phyloP scores from a whole-genome alignment of 495 filamentous ascomycete genomes.

The Collariella sp. region DNA sequence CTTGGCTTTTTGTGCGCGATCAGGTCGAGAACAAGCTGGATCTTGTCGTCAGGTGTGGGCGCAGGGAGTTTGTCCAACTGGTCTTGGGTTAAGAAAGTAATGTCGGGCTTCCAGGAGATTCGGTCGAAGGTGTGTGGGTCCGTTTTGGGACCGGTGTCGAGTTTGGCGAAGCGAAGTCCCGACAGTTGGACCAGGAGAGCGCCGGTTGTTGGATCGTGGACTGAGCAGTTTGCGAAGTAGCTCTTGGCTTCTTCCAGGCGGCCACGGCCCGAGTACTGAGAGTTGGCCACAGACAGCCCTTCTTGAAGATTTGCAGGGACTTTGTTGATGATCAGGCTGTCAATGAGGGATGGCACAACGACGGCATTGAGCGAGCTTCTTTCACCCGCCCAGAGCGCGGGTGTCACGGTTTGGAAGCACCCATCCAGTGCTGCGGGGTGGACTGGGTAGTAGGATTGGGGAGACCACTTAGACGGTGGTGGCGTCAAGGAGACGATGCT shows the following conservation, averaged over 20 bases:
- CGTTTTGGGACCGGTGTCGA: background rate
- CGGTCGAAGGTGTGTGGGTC: constrained; percentile 16
- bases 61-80: background rate
- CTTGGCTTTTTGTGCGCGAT: constrained; percentile 26
- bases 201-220: constrained; percentile 17
- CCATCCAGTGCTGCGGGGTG: constrained; percentile 36
- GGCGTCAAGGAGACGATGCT: constrained; percentile 1
- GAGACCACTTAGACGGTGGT: constrained; percentile 16
- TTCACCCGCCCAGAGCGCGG: constrained; percentile 9
- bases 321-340: constrained; percentile 1
- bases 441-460: constrained; percentile 30
- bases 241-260: constrained; percentile 10
- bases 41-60: background rate
- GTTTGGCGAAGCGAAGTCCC: constrained; percentile 12
- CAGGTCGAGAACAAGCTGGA: constrained; percentile 18
- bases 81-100: constrained; percentile 20
- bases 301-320: background rate
- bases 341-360: constrained; percentile 1
- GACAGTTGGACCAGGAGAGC: constrained; percentile 16
- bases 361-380: constrained; percentile 2
- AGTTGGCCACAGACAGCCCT: background rate
- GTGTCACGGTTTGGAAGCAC: constrained; percentile 25
- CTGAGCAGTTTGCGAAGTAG: constrained; percentile 3
- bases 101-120: constrained; percentile 26
- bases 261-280: constrained; percentile 3